Conservation (phyloP, 805 yeast species). For the Soucietia sequanensis region DNA sequence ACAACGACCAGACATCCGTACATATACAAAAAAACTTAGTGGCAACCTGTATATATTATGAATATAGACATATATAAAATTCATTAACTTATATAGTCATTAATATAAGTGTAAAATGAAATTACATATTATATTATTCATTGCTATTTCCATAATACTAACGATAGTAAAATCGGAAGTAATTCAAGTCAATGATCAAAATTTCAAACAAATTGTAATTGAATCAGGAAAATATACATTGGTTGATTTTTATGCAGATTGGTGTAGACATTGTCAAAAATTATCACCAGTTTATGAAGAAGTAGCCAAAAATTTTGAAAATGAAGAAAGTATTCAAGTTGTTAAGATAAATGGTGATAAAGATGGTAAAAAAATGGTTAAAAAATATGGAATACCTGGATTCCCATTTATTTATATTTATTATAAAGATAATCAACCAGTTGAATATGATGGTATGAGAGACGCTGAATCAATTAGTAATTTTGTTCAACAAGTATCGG, state of each 20-base stretch:
- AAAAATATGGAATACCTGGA: constrained; percentile 53
- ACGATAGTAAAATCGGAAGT: too few species aligned
- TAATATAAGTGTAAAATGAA: too few species aligned
- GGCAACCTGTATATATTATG: too few species aligned
- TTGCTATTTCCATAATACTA: too few species aligned
- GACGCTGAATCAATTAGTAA: constrained; percentile 48
- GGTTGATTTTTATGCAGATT: constrained; percentile 58
- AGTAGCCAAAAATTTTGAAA: constrained; percentile 29
- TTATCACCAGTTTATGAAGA: constrained; percentile 50
- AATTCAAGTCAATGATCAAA: constrained; percentile 45
- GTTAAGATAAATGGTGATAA: constrained; percentile 61
- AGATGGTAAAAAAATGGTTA: constrained; percentile 48
- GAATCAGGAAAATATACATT: constrained; percentile 50
- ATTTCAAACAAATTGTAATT: constrained; percentile 54
- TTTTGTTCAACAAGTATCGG: constrained; percentile 45
- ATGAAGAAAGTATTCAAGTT: constrained; percentile 42
- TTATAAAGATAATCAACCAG: constrained; percentile 50
- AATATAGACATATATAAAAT: too few species aligned
- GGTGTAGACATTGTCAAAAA: constrained; percentile 70
- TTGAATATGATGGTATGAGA: constrained; percentile 57
- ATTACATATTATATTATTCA: too few species aligned
- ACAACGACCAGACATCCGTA: too few species aligned
- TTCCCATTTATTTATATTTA: constrained; percentile 66
- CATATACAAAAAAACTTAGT: too few species aligned
- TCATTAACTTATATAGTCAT: too few species aligned